These are phyloP conservation scores for Aegilops umbellulata DNA, from an alignment of 176 grass and related monocot genomes.

Conservation along the genomic window DNA sequence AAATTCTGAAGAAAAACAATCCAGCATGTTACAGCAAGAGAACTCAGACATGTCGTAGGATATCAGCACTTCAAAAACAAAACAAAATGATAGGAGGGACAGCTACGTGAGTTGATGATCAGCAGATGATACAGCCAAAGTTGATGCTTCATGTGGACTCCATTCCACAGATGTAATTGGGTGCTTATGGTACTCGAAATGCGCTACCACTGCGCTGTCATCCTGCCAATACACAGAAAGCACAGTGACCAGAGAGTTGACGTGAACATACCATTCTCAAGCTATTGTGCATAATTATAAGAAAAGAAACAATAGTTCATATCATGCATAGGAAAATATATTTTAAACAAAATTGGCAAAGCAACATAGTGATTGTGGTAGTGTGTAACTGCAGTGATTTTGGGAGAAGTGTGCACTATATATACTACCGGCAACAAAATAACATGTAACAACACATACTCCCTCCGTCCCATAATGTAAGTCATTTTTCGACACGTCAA, in stretches of 20 bases:
- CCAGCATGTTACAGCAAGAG: not conserved
- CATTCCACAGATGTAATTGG: constrained; percentile 91
- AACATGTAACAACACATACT: not conserved
- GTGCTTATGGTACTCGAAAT: constrained; percentile 86
- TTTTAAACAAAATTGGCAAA: not conserved
- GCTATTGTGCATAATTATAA: not conserved
- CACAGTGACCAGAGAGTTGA: not conserved
- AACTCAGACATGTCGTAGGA: not conserved
- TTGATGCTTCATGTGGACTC: constrained; percentile 88
- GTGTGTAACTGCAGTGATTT: not conserved
- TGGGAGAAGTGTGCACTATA: not conserved
- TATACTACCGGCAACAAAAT: not conserved
- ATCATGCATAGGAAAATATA: not conserved
- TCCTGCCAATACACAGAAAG: constrained; percentile 26
- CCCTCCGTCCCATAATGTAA: too few relatives aligned
- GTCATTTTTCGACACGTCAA: too few relatives aligned
- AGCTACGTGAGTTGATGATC: constrained; percentile 88
- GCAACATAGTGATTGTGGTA: not conserved
- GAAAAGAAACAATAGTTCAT: not conserved
- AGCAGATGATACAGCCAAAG: constrained; percentile 78
- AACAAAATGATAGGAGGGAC: not conserved
- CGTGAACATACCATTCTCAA: not conserved
- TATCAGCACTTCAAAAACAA: not conserved
- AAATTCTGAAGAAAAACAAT: constrained; percentile 53
- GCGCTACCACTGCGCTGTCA: constrained; percentile 57